Conservation (phyloP, 208 protist genomes). For the Acanthamoeba lenticulata region DNA sequence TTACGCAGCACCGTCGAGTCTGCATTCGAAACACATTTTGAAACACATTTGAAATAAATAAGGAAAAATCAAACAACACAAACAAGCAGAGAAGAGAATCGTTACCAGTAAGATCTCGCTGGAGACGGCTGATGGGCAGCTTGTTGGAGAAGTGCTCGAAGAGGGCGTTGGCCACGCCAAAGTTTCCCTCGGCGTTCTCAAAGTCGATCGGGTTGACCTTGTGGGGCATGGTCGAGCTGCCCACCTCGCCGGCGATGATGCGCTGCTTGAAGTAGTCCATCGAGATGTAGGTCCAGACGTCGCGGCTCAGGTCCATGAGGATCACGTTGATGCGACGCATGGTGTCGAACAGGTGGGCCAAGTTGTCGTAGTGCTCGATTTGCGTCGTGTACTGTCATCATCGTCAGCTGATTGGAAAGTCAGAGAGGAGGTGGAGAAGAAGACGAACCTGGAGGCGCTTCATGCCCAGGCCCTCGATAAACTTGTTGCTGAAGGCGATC, state of each 20-base stretch:
- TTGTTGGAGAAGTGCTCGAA: slow-evolving; percentile 94
- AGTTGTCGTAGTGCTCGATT: slow-evolving; percentile 95
- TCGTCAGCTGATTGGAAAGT: neutral
- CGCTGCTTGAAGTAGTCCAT: slow-evolving; percentile 95
- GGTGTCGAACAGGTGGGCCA: slow-evolving; percentile 93
- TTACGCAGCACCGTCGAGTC: slow-evolving; percentile 96
- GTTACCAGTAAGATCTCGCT: slow-evolving; percentile 92
- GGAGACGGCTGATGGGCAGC: slow-evolving; percentile 94
- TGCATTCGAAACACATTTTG: neutral
- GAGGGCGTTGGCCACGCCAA: slow-evolving; percentile 93
- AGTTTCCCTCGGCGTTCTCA: slow-evolving; percentile 97
- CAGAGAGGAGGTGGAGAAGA: neutral
- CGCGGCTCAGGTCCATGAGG: slow-evolving; percentile 92
- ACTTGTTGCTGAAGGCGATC: slow-evolving; percentile 89
- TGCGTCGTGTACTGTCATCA: slow-evolving; percentile 92
- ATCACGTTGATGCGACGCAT: slow-evolving; percentile 93
- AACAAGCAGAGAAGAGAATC: neutral
- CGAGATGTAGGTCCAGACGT: slow-evolving; percentile 96
- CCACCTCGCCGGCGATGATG: slow-evolving; percentile 93
- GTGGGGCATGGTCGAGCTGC: slow-evolving; percentile 97
- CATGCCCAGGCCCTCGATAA: slow-evolving; percentile 79
- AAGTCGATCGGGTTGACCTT: slow-evolving; percentile 98
- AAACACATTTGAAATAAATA: too few relatives aligned
- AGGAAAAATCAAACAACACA: too few relatives aligned
- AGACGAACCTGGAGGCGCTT: slow-evolving; percentile 20